A percentile compares a stretch with the other conserved stretches of the same genome.
Conservation (phyloP, 129 eudicot species). For the Cynara cardunculus region DNA sequence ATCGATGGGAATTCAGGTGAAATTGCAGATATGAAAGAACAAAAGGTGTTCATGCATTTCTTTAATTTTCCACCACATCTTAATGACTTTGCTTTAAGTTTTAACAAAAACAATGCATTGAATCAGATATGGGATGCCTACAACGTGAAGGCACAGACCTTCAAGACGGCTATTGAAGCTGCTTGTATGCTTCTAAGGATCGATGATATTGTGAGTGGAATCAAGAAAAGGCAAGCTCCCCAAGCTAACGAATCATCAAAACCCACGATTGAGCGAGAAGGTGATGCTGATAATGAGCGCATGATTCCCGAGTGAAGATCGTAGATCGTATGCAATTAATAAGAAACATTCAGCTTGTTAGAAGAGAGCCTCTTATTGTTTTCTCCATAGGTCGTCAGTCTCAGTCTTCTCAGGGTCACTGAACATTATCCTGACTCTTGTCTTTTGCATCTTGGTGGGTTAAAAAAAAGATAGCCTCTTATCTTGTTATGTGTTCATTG, state of each 20-base stretch:
- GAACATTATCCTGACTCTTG: too few species aligned
- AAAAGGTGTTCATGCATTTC: conserved; percentile 39
- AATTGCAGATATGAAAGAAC: conserved; percentile 74
- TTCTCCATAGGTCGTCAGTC: background rate
- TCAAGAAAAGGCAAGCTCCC: conserved; percentile 77
- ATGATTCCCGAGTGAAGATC: conserved; percentile 52
- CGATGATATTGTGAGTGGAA: conserved; percentile 86
- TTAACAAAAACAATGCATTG: background rate
- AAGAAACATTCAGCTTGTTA: background rate
- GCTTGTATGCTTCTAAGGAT: conserved; percentile 90
- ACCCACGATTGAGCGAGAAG: conserved; percentile 47
- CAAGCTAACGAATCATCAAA: conserved; percentile 40
- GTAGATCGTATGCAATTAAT: background rate
- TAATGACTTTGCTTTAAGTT: background rate
- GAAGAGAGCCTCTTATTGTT: background rate
- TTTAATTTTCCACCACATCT: background rate
- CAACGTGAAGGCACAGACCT: conserved; percentile 84
- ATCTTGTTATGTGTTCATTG: background rate
- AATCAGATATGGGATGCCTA: conserved; percentile 83
- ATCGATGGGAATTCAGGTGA: conserved; percentile 86
- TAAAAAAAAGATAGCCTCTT: background rate
- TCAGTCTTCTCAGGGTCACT: background rate
- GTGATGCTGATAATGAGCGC: conserved; percentile 57
- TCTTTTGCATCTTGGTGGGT: background rate
- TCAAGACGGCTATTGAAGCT: conserved; percentile 82